Evolutionary conservation across 768 basidiomycete species (phyloP).

Genomic region (Termitomyces sp.): DNA sequence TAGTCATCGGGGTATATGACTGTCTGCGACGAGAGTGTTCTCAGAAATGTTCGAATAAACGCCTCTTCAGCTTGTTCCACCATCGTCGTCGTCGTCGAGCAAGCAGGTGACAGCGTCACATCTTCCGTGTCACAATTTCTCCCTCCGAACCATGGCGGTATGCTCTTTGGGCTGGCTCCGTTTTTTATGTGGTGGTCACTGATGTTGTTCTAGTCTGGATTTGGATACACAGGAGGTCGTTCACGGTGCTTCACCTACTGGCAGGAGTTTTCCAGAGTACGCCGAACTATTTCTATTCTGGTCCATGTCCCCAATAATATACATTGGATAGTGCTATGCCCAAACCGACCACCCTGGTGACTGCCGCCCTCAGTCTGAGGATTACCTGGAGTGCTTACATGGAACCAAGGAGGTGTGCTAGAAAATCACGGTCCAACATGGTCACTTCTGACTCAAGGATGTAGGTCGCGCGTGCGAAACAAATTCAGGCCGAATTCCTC

Average conservation of each 20-base stretch:
- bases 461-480: slow-evolving; percentile 50
- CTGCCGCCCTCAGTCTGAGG: slow-evolving; percentile 69
- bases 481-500: slow-evolving; percentile 66
- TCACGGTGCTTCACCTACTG: slow-evolving; percentile 88
- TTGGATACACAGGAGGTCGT: slow-evolving; percentile 44
- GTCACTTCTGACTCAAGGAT: slow-evolving; percentile 14
- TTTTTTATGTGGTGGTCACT: not conserved
- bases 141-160: slow-evolving; percentile 31
- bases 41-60: slow-evolving; percentile 62
- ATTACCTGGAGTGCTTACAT: slow-evolving; percentile 92
- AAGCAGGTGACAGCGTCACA: not conserved
- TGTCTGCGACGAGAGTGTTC: slow-evolving; percentile 60
- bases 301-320: not conserved
- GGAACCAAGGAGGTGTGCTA: slow-evolving; percentile 75
- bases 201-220: slow-evolving; percentile 33
- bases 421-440: not conserved
- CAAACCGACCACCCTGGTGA: slow-evolving; percentile 67
- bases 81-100: slow-evolving; percentile 19
- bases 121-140: not conserved
- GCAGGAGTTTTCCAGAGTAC: slow-evolving; percentile 82
- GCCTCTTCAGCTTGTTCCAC: slow-evolving; percentile 55
- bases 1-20: slow-evolving; percentile 70
- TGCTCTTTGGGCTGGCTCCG: slow-evolving; percentile 6
- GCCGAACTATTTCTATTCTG: slow-evolving; percentile 5
- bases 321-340: slow-evolving; percentile 70